Percentiles rank a stretch among this genome's conserved stretches.
Evolutionary conservation across 768 basidiomycete species (phyloP).

Genomic region (Pleurotus sapidus): DNA sequence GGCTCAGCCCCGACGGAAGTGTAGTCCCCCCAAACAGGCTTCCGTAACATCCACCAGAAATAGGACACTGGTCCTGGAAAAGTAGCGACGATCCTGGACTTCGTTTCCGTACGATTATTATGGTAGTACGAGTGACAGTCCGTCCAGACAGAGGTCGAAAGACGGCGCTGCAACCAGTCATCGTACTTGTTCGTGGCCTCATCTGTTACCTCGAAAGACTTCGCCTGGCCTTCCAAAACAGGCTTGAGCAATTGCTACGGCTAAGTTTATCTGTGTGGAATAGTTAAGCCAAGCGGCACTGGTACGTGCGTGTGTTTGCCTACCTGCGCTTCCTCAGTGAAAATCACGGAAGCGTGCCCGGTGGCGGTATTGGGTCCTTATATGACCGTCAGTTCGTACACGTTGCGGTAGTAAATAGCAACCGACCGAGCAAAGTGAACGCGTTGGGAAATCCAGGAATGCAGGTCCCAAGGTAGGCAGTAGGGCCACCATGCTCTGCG

Average conservation of each 20-base stretch:
- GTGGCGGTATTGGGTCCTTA: constrained; percentile 55
- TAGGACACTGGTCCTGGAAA: constrained; percentile 53
- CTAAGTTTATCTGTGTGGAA: constrained; percentile 40
- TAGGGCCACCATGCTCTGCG: constrained; percentile 43
- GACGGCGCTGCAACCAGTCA: constrained; percentile 43
- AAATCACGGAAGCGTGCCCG: constrained; percentile 58
- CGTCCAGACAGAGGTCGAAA: constrained; percentile 48
- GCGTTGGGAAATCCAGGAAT: constrained; percentile 56
- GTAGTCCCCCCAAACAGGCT: constrained; percentile 42
- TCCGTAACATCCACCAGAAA: constrained; percentile 51
- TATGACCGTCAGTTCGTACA: background rate
- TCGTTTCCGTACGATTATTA: constrained; percentile 26
- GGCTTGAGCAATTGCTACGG: constrained; percentile 51
- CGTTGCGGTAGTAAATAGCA: background rate
- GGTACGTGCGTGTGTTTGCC: constrained; percentile 6
- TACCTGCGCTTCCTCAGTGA: constrained; percentile 55
- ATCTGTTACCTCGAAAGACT: constrained; percentile 46
- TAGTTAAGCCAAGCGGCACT: constrained; percentile 11
- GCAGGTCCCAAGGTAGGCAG: constrained; percentile 51
- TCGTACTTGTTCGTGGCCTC: constrained; percentile 50
- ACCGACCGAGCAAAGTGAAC: constrained; percentile 45
- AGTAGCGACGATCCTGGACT: constrained; percentile 41
- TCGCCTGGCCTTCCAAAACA: constrained; percentile 42
- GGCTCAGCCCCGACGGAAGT: constrained; percentile 35
- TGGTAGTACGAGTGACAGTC: constrained; percentile 55